Evolutionary conservation across 2,329 filamentous ascomycete genomes (phyloP), one percentile per base, ranked within the genome.

Genomic region (Claviceps pazoutovae): DNA sequence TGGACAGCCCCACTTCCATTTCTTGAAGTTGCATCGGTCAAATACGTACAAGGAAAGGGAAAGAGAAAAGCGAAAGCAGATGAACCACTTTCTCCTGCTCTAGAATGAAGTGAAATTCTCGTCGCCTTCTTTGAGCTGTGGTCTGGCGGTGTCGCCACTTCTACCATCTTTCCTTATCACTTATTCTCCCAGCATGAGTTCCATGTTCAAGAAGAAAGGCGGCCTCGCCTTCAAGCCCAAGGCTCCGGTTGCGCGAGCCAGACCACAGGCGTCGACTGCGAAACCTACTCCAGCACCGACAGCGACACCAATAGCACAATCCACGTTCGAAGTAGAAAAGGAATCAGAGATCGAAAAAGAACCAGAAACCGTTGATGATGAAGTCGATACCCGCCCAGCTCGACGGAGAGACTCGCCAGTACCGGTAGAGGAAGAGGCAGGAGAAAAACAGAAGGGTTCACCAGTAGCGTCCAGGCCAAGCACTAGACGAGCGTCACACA

Each of bases 201-300:
- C 74, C 54, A 83, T 84, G 69, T 75, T 83, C 66, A 86, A 86
- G 69, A 85, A 86, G 68, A 72, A 74, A 59, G 74, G 72, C 61
- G 73, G 74, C 58, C 69, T 74, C 53, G 73, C 73, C 69, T 87
- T 88, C 70, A 85, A 85, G 64, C 84, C 84, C 45, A 88, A 85
- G 69, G 78, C 78, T 57, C 79, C 78, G 36, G 64, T 68, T 37
- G 71, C 74, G 57, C 78, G 82, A 61, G 45, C 53, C 14, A 50
- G 51, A 44, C 46, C 53, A 39, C 50, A 58, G 7, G 47, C 42
- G 17, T 17, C 53, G 36, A 52, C 43, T 16, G 38, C 51, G 23
- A 54, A 49, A 39, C 45, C 53, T 23, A 43, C 49, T 39, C 41
- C 52, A 17, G n/a, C 50, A 23, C 39, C 48, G 17, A 46, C 21